Conservation (phyloP, 176 grass and related monocot species). For the Aechmea fasciata region DNA sequence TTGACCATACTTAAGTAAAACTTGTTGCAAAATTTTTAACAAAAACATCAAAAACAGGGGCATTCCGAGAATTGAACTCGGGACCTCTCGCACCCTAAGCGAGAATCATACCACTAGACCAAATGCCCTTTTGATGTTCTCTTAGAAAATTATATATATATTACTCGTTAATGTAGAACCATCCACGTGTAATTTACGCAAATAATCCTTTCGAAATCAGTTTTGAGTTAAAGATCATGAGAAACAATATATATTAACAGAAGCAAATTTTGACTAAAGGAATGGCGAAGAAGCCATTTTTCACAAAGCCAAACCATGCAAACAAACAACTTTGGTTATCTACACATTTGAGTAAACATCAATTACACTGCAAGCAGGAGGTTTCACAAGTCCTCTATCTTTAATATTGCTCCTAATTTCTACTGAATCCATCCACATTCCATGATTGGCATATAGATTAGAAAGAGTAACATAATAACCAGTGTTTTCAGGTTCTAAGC, state of each 20-base stretch:
- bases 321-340: too few species aligned
- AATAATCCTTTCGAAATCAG: too few species aligned
- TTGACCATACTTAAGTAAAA: too few species aligned
- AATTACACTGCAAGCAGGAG: conserved; percentile 44
- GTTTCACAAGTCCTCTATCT: conserved; percentile 49
- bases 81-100: conserved; percentile 65
- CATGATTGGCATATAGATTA: conserved; percentile 54
- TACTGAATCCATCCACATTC: conserved; percentile 49
- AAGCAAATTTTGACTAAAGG: too few species aligned
- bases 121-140: conserved; percentile 31
- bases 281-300: too few species aligned
- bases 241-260: too few species aligned
- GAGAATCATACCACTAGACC: conserved; percentile 57
- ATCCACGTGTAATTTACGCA: too few species aligned
- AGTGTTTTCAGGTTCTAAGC: conserved; percentile 55
- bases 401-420: conserved; percentile 43
- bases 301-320: too few species aligned
- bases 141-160: too few species aligned
- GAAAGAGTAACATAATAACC: conserved; percentile 79
- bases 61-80: conserved; percentile 67
- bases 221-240: too few species aligned
- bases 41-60: neutral
- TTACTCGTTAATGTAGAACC: too few species aligned
- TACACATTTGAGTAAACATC: neutral
- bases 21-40: too few species aligned